Conservation (phyloP, 2,329 filamentous ascomycete species). For the Chaetothyriales sp. region DNA sequence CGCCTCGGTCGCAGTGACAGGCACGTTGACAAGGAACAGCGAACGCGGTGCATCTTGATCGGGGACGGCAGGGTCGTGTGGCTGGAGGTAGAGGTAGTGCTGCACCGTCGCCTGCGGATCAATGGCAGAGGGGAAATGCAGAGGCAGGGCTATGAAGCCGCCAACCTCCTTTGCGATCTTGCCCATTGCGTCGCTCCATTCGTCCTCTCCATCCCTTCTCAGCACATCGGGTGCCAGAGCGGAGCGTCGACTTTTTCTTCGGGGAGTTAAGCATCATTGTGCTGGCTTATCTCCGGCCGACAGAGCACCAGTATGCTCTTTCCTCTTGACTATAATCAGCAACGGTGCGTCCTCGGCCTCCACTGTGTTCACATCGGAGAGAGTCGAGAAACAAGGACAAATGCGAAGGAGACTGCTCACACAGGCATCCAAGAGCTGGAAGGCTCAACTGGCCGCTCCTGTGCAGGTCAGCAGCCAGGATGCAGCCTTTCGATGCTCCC, state of each 20-base stretch:
- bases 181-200: slow-evolving; percentile 20
- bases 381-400: not conserved
- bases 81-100: slow-evolving; percentile 78
- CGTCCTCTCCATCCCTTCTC: too few relatives aligned
- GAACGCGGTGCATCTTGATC: slow-evolving; percentile 61
- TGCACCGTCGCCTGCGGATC: slow-evolving; percentile 49
- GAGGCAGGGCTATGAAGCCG: slow-evolving; percentile 56
- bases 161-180: slow-evolving; percentile 30
- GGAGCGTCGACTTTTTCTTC: slow-evolving; percentile 4
- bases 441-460: not conserved
- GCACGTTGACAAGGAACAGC: slow-evolving; percentile 82
- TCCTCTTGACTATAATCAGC: too few relatives aligned
- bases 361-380: not conserved
- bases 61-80: slow-evolving; percentile 65
- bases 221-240: not conserved
- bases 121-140: slow-evolving; percentile 50
- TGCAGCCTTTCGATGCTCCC: not conserved
- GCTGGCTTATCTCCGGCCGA: not conserved
- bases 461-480: not conserved
- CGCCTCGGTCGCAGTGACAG: slow-evolving; percentile 64
- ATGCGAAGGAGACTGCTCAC: not conserved
- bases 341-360: not conserved
- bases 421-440: not conserved
- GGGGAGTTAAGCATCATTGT: not conserved
- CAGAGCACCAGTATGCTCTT: too few relatives aligned